Conservation (phyloP, 331 rosid genomes). For the Pyrus hybrid region DNA sequence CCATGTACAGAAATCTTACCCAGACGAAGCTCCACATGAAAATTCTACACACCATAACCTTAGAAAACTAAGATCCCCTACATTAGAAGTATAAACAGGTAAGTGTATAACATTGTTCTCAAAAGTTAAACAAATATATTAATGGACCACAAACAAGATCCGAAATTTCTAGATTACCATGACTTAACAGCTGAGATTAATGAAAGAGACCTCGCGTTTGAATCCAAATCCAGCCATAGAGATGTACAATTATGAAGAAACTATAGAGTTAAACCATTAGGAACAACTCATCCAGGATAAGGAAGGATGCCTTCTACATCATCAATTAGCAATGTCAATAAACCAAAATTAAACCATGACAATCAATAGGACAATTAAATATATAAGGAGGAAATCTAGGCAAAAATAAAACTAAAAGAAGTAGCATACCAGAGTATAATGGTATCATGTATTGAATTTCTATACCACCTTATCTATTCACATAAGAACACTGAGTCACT, state of each 20-base stretch:
- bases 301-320: background rate
- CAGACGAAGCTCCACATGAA: background rate
- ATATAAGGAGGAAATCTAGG: background rate
- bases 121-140: background rate
- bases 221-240: background rate
- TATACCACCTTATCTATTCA: constrained; percentile 92
- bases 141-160: background rate
- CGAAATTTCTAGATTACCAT: background rate
- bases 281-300: background rate
- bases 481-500: constrained; percentile 53
- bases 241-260: background rate
- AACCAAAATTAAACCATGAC: background rate
- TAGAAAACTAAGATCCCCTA: background rate
- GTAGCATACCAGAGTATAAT: constrained; percentile 22
- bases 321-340: background rate
- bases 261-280: background rate
- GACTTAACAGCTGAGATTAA: background rate
- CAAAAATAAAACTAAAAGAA: background rate
- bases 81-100: background rate
- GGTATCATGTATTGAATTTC: constrained; percentile 68
- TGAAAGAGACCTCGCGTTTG: background rate
- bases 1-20: background rate
- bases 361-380: background rate
- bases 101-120: background rate
- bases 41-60: background rate